Evolutionary conservation across 2,329 filamentous ascomycete species (phyloP), one percentile per base, ranked within the genome.

Genomic region (Ophiostoma piceae): DNA sequence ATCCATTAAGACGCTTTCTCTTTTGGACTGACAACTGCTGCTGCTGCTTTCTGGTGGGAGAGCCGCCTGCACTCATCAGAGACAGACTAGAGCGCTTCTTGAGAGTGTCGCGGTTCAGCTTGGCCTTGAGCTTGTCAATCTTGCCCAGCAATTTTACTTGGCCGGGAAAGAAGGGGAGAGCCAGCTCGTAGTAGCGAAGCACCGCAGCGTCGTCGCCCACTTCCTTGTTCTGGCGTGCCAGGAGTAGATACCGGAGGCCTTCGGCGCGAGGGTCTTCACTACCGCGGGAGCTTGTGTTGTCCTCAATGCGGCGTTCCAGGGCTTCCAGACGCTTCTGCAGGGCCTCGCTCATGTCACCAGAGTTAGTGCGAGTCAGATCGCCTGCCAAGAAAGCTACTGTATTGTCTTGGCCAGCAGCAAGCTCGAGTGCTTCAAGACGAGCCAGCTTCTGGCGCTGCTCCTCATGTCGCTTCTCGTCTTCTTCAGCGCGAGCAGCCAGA

Each of bases 141-240:
- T 92, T 91, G 76, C 85, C 83, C 41, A 89, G 74, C 41, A 93
- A 82, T 79, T 94, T 97, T 67, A 88, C 84, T 77, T 97, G 95
- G 1, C 88, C 89, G 0, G 94, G 94, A 75, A 98, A 98, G 79
- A 88, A 95, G 0, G 92, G 90, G 68, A 92, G 80, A 0, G 94
- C 94, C 73, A 92, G 82, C 77, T 94, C 90, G 76, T 96, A 97
- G 87, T 95, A 94, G 74, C 87, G 88, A 71, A 98, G 80, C 0
- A 94, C 92, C 43, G 87, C 91, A 3, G 82, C 82, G 68, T 96
- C 88, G 74, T 97, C 92, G 1, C 92, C 92, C 3, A 88, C 85
- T 68, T 92, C 92, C 76, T 94, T 93, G 76, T 96, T 91, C 77
- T 97, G 93, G 74, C 95, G 91, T 0, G 92, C 94, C 84, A 95